These are phyloP conservation scores for Quercus engelmannii DNA, from an alignment of 306 rosid genomes.

Conservation along the genomic window DNA sequence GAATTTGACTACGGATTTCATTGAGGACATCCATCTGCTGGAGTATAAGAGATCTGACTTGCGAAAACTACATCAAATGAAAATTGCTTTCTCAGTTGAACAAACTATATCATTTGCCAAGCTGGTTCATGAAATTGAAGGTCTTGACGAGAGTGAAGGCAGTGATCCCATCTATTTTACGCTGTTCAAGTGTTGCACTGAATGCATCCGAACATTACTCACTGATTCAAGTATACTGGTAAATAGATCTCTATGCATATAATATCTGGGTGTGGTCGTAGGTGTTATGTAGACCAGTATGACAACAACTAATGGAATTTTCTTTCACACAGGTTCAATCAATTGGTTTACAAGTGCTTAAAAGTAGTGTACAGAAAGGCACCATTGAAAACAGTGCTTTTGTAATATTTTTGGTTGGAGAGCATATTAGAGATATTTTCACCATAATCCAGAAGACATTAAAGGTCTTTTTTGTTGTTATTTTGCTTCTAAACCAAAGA, in stretches of 20 bases:
- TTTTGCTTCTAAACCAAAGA: constrained; percentile 4
- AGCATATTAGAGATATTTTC: constrained; percentile 57
- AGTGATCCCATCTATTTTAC: constrained; percentile 29
- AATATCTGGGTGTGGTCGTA: constrained; percentile 12
- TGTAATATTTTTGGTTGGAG: constrained; percentile 70
- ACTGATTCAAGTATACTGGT: constrained; percentile 72
- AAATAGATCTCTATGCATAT: constrained; percentile 17
- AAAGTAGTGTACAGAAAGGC: constrained; percentile 55
- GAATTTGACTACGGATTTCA: constrained; percentile 58
- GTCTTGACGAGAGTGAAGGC: constrained; percentile 38
- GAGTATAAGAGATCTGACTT: constrained; percentile 47
- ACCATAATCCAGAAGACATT: constrained; percentile 48
- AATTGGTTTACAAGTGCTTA: constrained; percentile 82
- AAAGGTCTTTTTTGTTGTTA: constrained; percentile 46
- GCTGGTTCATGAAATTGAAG: constrained; percentile 48
- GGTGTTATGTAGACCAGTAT: constrained; percentile 22
- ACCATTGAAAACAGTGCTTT: constrained; percentile 52
- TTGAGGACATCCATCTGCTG: constrained; percentile 57
- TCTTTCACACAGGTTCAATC: constrained; percentile 63
- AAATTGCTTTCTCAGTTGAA: constrained; percentile 82
- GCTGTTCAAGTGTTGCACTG: constrained; percentile 48
- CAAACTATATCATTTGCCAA: constrained; percentile 65
- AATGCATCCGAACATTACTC: constrained; percentile 61
- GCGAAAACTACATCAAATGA: constrained; percentile 49
- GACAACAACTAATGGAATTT: constrained; percentile 16